Percentiles rank a stretch among this genome's conserved stretches.
Conservation (phyloP, 805 yeast species). For the Candida michaelii region DNA sequence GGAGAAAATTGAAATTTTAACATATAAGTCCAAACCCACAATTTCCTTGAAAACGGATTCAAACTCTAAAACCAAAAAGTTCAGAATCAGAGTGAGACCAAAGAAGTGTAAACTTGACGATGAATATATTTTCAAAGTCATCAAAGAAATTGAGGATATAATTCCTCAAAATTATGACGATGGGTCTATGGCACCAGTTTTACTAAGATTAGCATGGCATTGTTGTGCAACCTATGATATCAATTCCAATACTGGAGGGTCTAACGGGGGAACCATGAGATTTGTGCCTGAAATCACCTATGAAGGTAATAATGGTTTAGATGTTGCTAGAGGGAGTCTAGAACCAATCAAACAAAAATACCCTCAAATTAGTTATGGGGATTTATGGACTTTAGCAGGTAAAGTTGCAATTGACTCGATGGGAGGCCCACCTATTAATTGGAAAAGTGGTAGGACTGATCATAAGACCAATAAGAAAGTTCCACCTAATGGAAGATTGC, state of each 20-base stretch:
- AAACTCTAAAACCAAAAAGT: neutral
- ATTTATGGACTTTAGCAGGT: slow-evolving; percentile 73
- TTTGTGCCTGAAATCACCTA: slow-evolving; percentile 52
- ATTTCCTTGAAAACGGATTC: slow-evolving; percentile 2
- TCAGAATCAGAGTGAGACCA: slow-evolving; percentile 6
- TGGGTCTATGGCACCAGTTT: slow-evolving; percentile 72
- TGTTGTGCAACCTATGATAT: slow-evolving; percentile 78
- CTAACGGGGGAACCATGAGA: slow-evolving; percentile 57
- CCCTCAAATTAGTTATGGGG: slow-evolving; percentile 66
- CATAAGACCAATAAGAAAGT: slow-evolving; percentile 24
- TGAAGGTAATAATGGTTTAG: slow-evolving; percentile 51
- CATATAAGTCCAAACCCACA: slow-evolving; percentile 6
- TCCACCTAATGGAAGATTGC: slow-evolving; percentile 52
- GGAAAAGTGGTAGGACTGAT: slow-evolving; percentile 55
- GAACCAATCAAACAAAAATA: slow-evolving; percentile 53
- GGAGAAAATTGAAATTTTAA: slow-evolving; percentile 8
- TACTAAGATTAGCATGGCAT: slow-evolving; percentile 85
- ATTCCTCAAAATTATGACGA: slow-evolving; percentile 54
- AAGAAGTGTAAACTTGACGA: slow-evolving; percentile 1
- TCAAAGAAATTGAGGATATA: slow-evolving; percentile 32
- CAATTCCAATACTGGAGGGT: slow-evolving; percentile 55
- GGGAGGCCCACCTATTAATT: slow-evolving; percentile 61
- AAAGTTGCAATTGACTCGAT: slow-evolving; percentile 61
- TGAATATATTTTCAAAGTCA: slow-evolving; percentile 19
- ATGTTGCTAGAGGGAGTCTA: slow-evolving; percentile 54